These are phyloP conservation scores for Westerdykella aurantiaca DNA, from an alignment of 2,329 filamentous ascomycete species.

Conservation along the genomic window DNA sequence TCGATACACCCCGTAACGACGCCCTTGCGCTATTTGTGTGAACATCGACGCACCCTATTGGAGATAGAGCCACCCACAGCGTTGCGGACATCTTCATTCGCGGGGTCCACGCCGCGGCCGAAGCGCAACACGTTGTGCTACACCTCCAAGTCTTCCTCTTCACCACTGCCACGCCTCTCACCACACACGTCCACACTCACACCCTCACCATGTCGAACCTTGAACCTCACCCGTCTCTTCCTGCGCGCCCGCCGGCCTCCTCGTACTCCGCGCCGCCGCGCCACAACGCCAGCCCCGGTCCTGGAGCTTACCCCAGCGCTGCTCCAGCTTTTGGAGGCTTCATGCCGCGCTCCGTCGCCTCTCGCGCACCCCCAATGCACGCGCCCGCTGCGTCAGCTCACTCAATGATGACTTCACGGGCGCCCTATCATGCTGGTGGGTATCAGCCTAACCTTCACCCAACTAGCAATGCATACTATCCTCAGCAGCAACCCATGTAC, in stretches of 20 bases:
- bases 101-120: too few relatives aligned
- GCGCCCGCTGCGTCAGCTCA: slow-evolving; percentile 24
- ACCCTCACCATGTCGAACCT: slow-evolving; percentile 57
- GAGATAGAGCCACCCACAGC: too few relatives aligned
- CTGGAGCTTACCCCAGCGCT: slow-evolving; percentile 28
- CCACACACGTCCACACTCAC: not conserved
- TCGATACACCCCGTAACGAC: too few relatives aligned
- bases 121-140: too few relatives aligned
- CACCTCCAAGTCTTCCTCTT: too few relatives aligned
- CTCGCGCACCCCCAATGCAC: slow-evolving; percentile 30
- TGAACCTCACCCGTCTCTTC: slow-evolving; percentile 57
- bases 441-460: slow-evolving; percentile 38
- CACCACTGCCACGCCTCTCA: too few relatives aligned
- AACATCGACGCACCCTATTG: too few relatives aligned
- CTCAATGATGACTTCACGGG: slow-evolving; percentile 36
- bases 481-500: slow-evolving; percentile 41
- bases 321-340: slow-evolving; percentile 49
- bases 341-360: slow-evolving; percentile 54
- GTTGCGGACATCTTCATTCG: too few relatives aligned
- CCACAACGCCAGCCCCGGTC: slow-evolving; percentile 28
- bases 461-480: slow-evolving; percentile 44
- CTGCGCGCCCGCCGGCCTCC: slow-evolving; percentile 67
- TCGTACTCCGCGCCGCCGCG: slow-evolving; percentile 57
- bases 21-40: too few relatives aligned
- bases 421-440: slow-evolving; percentile 38